Percentiles rank a stretch among this genome's conserved stretches.
These are phyloP conservation scores for Ustilago sp. DNA, from an alignment of 1,284 basidiomycete genomes.

Conservation along the genomic window DNA sequence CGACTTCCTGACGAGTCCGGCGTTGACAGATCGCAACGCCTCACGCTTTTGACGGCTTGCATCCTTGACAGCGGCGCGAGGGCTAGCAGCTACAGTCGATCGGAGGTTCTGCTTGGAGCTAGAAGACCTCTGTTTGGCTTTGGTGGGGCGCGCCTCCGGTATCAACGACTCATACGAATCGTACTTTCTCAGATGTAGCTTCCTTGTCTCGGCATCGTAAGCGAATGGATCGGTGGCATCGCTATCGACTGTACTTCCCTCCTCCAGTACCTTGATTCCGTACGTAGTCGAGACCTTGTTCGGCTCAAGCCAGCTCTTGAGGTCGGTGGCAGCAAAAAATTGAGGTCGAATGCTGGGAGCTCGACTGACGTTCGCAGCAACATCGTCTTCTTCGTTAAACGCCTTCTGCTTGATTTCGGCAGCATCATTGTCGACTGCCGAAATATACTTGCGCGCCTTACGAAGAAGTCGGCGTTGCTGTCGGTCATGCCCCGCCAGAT, in stretches of 20 bases:
- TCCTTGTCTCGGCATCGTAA: slow-evolving; percentile 24
- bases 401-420: background rate
- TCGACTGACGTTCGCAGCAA: slow-evolving; percentile 32
- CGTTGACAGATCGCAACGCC: slow-evolving; percentile 9
- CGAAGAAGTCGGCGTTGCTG: slow-evolving; percentile 37
- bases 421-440: background rate
- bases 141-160: slow-evolving; percentile 2
- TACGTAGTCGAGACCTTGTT: slow-evolving; percentile 35
- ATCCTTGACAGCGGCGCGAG: slow-evolving; percentile 2
- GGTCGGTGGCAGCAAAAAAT: slow-evolving; percentile 58
- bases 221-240: slow-evolving; percentile 29
- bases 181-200: slow-evolving; percentile 10
- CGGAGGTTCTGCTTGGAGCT: slow-evolving; percentile 31
- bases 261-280: slow-evolving; percentile 36
- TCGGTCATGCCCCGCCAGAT: slow-evolving; percentile 32
- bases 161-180: slow-evolving; percentile 18
- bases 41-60: slow-evolving; percentile 34
- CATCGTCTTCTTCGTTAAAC: background rate
- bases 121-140: slow-evolving; percentile 30
- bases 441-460: slow-evolving; percentile 28
- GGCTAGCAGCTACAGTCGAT: background rate
- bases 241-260: slow-evolving; percentile 23
- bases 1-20: slow-evolving; percentile 6
- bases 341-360: slow-evolving; percentile 61
- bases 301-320: slow-evolving; percentile 60